Conservation (phyloP, 2,329 filamentous ascomycete species). For the Fusarium sp. region DNA sequence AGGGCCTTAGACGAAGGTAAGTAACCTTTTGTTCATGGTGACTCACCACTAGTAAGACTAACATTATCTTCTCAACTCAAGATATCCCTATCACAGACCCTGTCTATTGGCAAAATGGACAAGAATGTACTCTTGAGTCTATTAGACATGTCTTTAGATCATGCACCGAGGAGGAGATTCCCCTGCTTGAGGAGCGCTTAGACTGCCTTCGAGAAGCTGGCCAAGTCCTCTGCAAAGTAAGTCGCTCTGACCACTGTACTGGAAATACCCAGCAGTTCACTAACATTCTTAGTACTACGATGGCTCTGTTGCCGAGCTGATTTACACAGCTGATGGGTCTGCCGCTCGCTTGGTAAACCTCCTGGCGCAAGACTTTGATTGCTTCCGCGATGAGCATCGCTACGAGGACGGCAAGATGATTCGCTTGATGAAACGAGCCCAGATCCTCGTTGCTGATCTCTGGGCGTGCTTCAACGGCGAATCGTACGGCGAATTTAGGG, state of each 20-base stretch:
- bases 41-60: not conserved
- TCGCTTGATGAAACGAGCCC: conserved; percentile 90
- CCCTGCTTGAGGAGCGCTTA: conserved; percentile 81
- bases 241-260: conserved; percentile 21
- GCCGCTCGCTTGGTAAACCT: conserved; percentile 88
- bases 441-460: conserved; percentile 94
- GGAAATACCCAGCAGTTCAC: not conserved
- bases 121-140: conserved; percentile 78
- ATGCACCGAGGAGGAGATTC: conserved; percentile 86
- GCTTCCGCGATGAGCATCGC: conserved; percentile 83
- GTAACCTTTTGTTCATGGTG: conserved; percentile 24
- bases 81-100: conserved; percentile 90
- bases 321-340: conserved; percentile 79
- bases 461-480: conserved; percentile 95
- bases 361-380: conserved; percentile 82
- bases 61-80: conserved; percentile 48
- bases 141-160: conserved; percentile 86
- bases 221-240: conserved; percentile 79
- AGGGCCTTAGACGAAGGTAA: conserved; percentile 86
- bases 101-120: conserved; percentile 83
- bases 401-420: conserved; percentile 80
- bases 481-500: conserved; percentile 81
- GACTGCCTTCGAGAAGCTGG: conserved; percentile 86
- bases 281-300: conserved; percentile 71
- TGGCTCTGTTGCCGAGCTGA: conserved; percentile 77